These are phyloP conservation scores for Dothidotthia symphoricarpi DNA, from an alignment of 2,329 filamentous ascomycete genomes.

Conservation along the genomic window DNA sequence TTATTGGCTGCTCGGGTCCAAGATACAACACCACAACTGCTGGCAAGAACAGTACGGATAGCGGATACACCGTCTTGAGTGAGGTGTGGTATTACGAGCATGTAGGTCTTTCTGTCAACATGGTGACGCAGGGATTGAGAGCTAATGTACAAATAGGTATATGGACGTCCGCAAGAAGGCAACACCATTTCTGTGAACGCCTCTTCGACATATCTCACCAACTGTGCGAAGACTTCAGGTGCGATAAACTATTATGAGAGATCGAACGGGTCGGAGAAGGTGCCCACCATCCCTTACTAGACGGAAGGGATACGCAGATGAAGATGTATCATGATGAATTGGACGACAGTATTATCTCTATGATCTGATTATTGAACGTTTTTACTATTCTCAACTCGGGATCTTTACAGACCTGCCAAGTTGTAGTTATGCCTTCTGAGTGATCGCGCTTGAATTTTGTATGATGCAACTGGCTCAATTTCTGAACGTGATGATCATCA, in stretches of 20 bases:
- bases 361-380: no score
- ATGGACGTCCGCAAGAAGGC: conserved; percentile 56
- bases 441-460: no score
- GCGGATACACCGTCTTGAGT: conserved; percentile 56
- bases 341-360: no score
- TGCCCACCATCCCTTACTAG: conserved; percentile 20
- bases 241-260: conserved; percentile 59
- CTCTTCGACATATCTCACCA: conserved; percentile 49
- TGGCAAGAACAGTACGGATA: conserved; percentile 56
- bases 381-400: no score
- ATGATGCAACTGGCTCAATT: no score
- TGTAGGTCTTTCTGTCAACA: conserved; percentile 32
- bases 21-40: conserved; percentile 60
- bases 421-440: no score
- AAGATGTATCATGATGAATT: no score
- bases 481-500: no score
- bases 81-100: conserved; percentile 69
- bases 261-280: conserved; percentile 41
- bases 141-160: conserved; percentile 26
- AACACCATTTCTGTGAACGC: conserved; percentile 51
- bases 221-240: conserved; percentile 55
- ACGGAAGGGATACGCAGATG: no score
- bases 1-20: conserved; percentile 61
- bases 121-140: neutral
- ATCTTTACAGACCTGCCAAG: no score